Percentiles rank a stretch among this genome's conserved stretches.
Evolutionary conservation across 768 basidiomycete species (phyloP).

Genomic region (Serendipita indica): DNA sequence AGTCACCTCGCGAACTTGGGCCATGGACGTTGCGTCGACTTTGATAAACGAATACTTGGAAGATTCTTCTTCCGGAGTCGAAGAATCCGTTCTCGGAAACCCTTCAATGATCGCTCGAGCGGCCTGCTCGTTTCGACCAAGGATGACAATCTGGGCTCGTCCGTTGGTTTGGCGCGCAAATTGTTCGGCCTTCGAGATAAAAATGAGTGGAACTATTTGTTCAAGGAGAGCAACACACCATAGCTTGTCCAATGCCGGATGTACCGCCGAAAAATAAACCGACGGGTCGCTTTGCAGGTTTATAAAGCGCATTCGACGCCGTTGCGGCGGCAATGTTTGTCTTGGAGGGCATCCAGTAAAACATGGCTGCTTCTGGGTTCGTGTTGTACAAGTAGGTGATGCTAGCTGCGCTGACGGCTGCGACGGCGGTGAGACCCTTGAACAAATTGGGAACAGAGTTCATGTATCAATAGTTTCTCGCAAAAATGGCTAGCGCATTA

Average conservation of each 20-base stretch:
- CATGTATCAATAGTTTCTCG: too few species aligned
- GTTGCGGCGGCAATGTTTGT: slow-evolving; percentile 22
- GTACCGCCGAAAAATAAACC: slow-evolving; percentile 25
- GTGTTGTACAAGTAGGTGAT: not conserved
- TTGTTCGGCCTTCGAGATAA: slow-evolving; percentile 9
- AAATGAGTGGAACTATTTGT: too few species aligned
- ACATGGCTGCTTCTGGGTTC: not conserved
- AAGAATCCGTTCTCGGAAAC: slow-evolving; percentile 12
- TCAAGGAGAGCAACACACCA: too few species aligned
- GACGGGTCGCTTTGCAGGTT: slow-evolving; percentile 18
- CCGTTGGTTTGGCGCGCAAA: slow-evolving; percentile 12
- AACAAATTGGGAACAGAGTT: not conserved
- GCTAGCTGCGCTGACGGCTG: not conserved
- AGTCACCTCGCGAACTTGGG: slow-evolving; percentile 29
- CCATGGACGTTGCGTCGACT: slow-evolving; percentile 39
- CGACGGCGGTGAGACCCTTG: not conserved
- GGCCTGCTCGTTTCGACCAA: slow-evolving; percentile 14
- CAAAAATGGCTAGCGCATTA: too few species aligned
- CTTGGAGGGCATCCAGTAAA: slow-evolving; percentile 15
- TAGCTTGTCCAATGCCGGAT: slow-evolving; percentile 28
- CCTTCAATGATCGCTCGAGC: slow-evolving; percentile 15
- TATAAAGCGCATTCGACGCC: slow-evolving; percentile 20
- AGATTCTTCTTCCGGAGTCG: slow-evolving; percentile 11
- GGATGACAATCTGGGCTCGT: slow-evolving; percentile 16
- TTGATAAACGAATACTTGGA: slow-evolving; percentile 33